phyloP scores from a whole-genome alignment of 345 rosid species.

The Salix arbutifolia region DNA sequence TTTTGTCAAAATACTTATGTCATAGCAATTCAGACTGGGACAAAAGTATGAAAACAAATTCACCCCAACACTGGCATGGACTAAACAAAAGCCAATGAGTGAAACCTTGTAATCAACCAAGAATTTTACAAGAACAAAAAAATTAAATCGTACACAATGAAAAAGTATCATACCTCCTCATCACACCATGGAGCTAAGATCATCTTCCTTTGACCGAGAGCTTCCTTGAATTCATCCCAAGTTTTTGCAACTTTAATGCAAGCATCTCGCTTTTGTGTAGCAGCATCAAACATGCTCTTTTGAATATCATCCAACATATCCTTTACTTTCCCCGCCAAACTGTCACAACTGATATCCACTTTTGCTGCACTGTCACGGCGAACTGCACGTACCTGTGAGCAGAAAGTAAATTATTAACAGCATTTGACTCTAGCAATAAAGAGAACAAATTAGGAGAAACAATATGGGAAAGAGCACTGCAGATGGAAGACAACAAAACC shows the following conservation, averaged over 20 bases:
- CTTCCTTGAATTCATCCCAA: conserved; percentile 81
- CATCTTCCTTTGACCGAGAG: conserved; percentile 71
- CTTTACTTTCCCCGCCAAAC: conserved; percentile 57
- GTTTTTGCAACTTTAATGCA: conserved; percentile 62
- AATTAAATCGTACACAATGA: not conserved
- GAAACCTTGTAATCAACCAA: not conserved
- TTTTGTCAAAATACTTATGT: not conserved
- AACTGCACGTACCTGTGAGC: conserved; percentile 71
- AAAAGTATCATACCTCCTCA: conserved; percentile 57
- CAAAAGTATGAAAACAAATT: not conserved
- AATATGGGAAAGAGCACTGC: not conserved
- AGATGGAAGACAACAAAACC: not conserved
- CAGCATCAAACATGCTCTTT: conserved; percentile 56
- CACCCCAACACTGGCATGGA: not conserved
- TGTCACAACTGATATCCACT: conserved; percentile 51
- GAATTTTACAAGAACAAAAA: not conserved
- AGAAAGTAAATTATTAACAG: conserved; percentile 5
- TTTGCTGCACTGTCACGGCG: conserved; percentile 78
- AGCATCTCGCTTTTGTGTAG: conserved; percentile 67
- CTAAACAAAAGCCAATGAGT: not conserved
- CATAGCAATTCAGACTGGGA: not conserved
- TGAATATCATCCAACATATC: conserved; percentile 60
- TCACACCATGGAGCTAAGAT: conserved; percentile 99
- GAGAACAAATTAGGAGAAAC: not conserved
- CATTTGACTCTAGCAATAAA: not conserved